Conservation (phyloP, 2,329 filamentous ascomycete genomes). For the Truncatella angustata region DNA sequence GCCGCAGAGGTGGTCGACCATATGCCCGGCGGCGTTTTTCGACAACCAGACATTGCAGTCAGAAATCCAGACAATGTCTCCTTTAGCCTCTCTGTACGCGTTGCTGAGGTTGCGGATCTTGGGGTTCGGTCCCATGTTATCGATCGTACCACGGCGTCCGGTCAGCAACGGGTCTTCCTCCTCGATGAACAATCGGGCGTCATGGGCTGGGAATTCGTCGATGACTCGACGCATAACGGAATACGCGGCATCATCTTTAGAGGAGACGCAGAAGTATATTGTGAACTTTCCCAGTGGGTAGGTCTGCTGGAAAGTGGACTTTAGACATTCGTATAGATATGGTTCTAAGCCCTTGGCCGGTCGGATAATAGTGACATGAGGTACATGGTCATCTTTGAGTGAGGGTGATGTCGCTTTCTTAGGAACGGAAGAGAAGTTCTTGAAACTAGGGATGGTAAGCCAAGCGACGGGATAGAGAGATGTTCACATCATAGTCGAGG, state of each 20-base stretch:
- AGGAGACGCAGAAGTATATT: slow-evolving; percentile 79
- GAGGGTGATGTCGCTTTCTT: slow-evolving; percentile 49
- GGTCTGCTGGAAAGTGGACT: slow-evolving; percentile 76
- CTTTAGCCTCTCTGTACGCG: slow-evolving; percentile 83
- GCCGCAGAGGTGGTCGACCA: slow-evolving; percentile 86
- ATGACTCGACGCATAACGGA: slow-evolving; percentile 71
- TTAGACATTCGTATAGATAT: slow-evolving; percentile 86
- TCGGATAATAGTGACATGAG: slow-evolving; percentile 85
- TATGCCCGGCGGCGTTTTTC: slow-evolving; percentile 73
- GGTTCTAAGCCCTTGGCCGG: slow-evolving; percentile 93
- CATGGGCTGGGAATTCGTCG: slow-evolving; percentile 67
- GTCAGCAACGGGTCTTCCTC: slow-evolving; percentile 73
- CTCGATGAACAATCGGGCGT: slow-evolving; percentile 76
- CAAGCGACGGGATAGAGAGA: no score
- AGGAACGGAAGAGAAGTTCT: slow-evolving; percentile 49
- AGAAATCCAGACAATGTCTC: slow-evolving; percentile 88
- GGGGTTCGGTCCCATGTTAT: slow-evolving; percentile 86
- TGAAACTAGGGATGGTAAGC: no score
- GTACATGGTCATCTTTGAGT: slow-evolving; percentile 55
- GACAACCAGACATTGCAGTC: slow-evolving; percentile 97
- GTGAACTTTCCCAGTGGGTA: slow-evolving; percentile 77
- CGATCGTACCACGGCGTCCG: slow-evolving; percentile 44
- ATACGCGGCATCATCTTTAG: slow-evolving; percentile 72
- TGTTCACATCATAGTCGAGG: no score
- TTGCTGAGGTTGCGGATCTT: slow-evolving; percentile 97